phyloP scores from a whole-genome alignment of 2,329 filamentous ascomycete species.

The Leptographium lundbergii region DNA sequence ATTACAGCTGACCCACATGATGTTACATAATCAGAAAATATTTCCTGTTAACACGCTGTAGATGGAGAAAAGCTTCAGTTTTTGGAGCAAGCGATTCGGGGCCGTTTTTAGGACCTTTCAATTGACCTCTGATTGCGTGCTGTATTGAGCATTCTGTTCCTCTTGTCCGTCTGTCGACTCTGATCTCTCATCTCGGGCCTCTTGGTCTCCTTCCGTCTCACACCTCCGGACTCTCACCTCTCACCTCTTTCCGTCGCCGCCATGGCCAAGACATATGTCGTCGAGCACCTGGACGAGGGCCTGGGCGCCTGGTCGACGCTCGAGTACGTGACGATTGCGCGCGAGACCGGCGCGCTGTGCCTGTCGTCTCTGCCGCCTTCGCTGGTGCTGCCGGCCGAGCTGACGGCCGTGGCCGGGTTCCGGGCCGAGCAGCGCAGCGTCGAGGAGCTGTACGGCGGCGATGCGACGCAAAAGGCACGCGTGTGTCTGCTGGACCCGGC shows the following conservation, averaged over 20 bases:
- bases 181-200: no score
- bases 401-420: slow-evolving; percentile 47
- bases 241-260: not conserved
- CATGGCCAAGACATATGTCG: slow-evolving; percentile 64
- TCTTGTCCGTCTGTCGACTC: no score
- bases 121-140: no score
- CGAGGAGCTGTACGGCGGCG: slow-evolving; percentile 64
- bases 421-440: slow-evolving; percentile 65
- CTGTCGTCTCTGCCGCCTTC: slow-evolving; percentile 66
- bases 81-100: no score
- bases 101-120: no score
- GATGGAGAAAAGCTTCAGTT: no score
- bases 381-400: slow-evolving; percentile 46
- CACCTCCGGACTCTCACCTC: not conserved
- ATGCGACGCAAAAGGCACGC: slow-evolving; percentile 42
- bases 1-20: no score
- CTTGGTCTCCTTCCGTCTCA: no score
- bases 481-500: slow-evolving; percentile 86
- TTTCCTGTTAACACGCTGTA: no score
- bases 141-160: no score
- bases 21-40: no score
- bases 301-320: slow-evolving; percentile 88
- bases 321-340: slow-evolving; percentile 80
- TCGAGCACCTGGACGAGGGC: slow-evolving; percentile 93
- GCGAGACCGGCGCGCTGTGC: slow-evolving; percentile 69